phyloP scores from a whole-genome alignment of 495 filamentous ascomycete species.

The Aspergillus nanangensis region DNA sequence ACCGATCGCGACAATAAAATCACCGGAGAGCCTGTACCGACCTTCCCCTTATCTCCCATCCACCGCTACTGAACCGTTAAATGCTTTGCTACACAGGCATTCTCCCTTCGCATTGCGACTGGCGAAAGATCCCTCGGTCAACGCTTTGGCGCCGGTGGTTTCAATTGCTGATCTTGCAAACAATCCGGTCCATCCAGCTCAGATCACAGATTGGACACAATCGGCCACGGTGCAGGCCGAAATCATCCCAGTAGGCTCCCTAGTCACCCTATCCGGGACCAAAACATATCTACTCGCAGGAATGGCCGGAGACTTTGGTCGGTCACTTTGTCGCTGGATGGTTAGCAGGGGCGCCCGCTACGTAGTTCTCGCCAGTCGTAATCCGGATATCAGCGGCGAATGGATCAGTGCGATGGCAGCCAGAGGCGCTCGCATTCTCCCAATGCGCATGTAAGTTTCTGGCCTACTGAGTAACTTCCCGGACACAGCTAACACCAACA shows the following conservation, averaged over 20 bases:
- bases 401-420: background rate
- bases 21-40: background rate
- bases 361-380: constrained; percentile 40
- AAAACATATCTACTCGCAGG: constrained; percentile 23
- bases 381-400: constrained; percentile 27
- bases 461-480: background rate
- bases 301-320: constrained; percentile 20
- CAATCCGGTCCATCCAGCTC: background rate
- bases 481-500: background rate
- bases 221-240: too few species aligned
- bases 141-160: too few species aligned
- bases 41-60: background rate
- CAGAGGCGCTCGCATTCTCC: background rate
- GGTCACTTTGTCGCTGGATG: constrained; percentile 23
- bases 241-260: constrained; percentile 5
- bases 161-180: background rate
- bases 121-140: too few species aligned
- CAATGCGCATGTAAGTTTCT: background rate
- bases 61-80: background rate
- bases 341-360: constrained; percentile 10
- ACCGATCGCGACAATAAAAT: background rate
- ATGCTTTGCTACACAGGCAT: background rate
- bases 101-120: background rate
- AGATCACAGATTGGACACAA: constrained; percentile 22
- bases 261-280: constrained; percentile 12